Conservation (phyloP, 2,329 filamentous ascomycete species). For the Monosporascus sp. region DNA sequence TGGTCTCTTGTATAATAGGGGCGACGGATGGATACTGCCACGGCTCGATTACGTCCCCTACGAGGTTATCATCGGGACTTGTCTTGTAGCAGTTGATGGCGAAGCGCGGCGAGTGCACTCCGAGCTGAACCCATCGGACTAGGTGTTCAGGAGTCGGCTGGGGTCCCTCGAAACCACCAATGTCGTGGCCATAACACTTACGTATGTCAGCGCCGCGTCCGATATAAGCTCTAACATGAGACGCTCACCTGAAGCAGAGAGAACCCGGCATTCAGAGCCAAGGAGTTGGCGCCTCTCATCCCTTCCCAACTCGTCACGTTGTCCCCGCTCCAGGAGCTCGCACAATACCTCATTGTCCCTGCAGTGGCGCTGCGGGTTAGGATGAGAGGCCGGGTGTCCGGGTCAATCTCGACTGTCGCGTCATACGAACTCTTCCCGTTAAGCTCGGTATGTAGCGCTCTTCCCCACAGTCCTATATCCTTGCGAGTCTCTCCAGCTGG, state of each 20-base stretch:
- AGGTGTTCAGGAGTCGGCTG: conserved; percentile 66
- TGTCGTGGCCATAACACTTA: conserved; percentile 65
- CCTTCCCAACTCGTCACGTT: conserved; percentile 69
- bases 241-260: conserved; percentile 53
- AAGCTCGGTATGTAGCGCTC: conserved; percentile 63
- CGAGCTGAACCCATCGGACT: conserved; percentile 68
- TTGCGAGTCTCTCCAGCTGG: conserved; percentile 34
- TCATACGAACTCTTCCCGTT: conserved; percentile 68
- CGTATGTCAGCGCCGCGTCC: not conserved
- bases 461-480: conserved; percentile 62
- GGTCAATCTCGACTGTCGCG: conserved; percentile 53
- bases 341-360: conserved; percentile 64
- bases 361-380: conserved; percentile 66
- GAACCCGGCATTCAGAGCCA: conserved; percentile 63
- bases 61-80: conserved; percentile 54
- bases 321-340: conserved; percentile 70
- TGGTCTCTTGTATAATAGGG: conserved; percentile 55
- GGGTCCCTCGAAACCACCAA: conserved; percentile 69
- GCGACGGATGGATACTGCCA: conserved; percentile 71
- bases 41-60: conserved; percentile 70
- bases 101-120: conserved; percentile 63
- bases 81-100: conserved; percentile 79
- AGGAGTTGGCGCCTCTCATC: conserved; percentile 66
- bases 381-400: conserved; percentile 59
- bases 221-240: not conserved